Percentiles rank a stretch among this genome's conserved stretches.
Conservation (phyloP, 352 stramenopile genomes). For the Phytophthora pisi region DNA sequence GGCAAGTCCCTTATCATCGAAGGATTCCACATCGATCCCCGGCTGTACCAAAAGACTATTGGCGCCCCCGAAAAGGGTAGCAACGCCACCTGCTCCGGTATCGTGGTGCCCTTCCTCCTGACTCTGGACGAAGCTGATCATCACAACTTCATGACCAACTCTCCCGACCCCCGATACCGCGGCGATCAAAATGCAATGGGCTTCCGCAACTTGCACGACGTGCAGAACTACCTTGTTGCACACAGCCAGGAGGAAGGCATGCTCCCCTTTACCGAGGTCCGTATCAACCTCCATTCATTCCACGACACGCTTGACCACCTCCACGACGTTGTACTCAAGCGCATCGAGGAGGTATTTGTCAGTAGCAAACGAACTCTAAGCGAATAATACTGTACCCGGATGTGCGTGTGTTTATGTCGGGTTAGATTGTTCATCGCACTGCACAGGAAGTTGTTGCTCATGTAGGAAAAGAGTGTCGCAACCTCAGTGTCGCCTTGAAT, state of each 20-base stretch:
- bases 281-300: constrained; percentile 87
- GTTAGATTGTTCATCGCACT: not conserved
- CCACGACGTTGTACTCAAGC: constrained; percentile 86
- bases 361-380: constrained; percentile 17
- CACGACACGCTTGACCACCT: constrained; percentile 85
- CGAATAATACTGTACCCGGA: not conserved
- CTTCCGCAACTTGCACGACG: constrained; percentile 77
- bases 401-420: not conserved
- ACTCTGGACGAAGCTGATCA: constrained; percentile 73
- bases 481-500: too few relatives aligned
- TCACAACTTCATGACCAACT: constrained; percentile 81
- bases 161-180: constrained; percentile 84
- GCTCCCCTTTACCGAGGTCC: constrained; percentile 77
- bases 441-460: too few relatives aligned
- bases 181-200: constrained; percentile 52
- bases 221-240: constrained; percentile 75
- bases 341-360: constrained; percentile 79
- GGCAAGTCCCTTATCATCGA: constrained; percentile 91
- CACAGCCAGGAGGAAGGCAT: constrained; percentile 51
- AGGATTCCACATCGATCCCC: constrained; percentile 86
- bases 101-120: constrained; percentile 82
- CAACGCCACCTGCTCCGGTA: constrained; percentile 56
- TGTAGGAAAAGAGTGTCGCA: too few relatives aligned
- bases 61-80: constrained; percentile 32
- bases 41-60: constrained; percentile 83